Evolutionary conservation across 2,329 filamentous ascomycete genomes (phyloP), one percentile per base, ranked within the genome.

Genomic region (Nannizziopsis arthrosporioides): DNA sequence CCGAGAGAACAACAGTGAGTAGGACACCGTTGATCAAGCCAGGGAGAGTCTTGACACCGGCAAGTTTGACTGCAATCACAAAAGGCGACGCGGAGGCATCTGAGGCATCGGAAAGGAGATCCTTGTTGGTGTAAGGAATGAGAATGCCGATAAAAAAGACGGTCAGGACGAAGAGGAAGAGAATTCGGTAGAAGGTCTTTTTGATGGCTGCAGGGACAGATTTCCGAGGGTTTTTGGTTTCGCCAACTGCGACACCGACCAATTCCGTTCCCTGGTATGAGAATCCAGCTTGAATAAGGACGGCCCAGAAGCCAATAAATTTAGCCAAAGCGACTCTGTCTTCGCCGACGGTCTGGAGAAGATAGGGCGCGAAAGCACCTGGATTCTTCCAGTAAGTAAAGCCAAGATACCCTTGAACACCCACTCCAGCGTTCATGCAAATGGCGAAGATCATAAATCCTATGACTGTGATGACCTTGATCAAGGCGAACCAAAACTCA

Each of bases 371-470:
- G 32, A 55, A 55, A 2, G 53, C 76, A 7, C 84, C 84, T 0
- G 83, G 83, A 31, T 75, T 58, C 6, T 70, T 66, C 82, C 82
- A 88, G 65, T 84, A 81, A 53, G 75, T 71, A 68, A 88, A 88
- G 39, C 84, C 84, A 43, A 88, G 71, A 57, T 83, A 81, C n/a
- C 81, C 81, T 53, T 85, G 71, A 12, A 77, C 59, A 15, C 83
- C 81, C 5, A 73, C 82, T 40, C 84, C 84, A 2, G 81, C 82
- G 59, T 85, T 81, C 66, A 88, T 74, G 63, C 81, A 84, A 56
- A 87, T 82, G 54, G 75, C 78, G 56, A 88, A 85, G 60, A 89
- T 80, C 69, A 85, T 75, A 68, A 88, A 85, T 37, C 83, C 83
- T 38, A 85, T 47, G 35, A 88, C 77, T 22, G 83, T 85, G 43